phyloP scores from a whole-genome alignment of 345 rosid species.

The Salix viminalis region DNA sequence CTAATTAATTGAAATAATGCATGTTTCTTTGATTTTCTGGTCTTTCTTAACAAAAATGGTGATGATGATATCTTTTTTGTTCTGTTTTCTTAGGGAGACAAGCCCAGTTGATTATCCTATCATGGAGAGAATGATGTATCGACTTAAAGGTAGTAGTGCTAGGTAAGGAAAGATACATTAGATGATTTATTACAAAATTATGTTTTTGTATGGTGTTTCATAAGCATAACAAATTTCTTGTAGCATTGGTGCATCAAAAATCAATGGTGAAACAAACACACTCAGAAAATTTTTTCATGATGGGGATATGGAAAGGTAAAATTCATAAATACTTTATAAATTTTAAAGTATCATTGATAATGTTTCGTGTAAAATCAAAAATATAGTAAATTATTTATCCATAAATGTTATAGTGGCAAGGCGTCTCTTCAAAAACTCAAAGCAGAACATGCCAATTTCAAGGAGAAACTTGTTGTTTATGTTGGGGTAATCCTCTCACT shows the following conservation, averaged over 20 bases:
- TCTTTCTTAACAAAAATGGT: too few relatives aligned
- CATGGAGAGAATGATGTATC: neutral
- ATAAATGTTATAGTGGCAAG: too few relatives aligned
- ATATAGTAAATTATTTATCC: too few relatives aligned
- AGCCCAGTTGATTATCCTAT: neutral
- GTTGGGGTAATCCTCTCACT: too few relatives aligned
- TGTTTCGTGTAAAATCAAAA: too few relatives aligned
- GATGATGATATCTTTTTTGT: too few relatives aligned
- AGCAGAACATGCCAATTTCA: too few relatives aligned
- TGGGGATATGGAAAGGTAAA: too few relatives aligned
- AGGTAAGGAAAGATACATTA: neutral
- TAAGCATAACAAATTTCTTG: neutral
- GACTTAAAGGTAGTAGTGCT: neutral
- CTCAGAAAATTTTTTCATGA: accelerated
- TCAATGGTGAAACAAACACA: neutral
- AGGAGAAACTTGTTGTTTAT: too few relatives aligned
- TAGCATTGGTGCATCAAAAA: neutral
- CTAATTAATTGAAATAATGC: neutral
- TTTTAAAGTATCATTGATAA: too few relatives aligned
- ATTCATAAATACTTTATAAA: too few relatives aligned
- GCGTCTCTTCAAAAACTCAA: too few relatives aligned
- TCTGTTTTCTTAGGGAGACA: neutral
- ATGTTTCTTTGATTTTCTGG: neutral
- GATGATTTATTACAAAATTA: neutral
- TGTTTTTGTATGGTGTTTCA: neutral